phyloP scores from a whole-genome alignment of 2,329 filamentous ascomycete species.

The Penicillium sp. region DNA sequence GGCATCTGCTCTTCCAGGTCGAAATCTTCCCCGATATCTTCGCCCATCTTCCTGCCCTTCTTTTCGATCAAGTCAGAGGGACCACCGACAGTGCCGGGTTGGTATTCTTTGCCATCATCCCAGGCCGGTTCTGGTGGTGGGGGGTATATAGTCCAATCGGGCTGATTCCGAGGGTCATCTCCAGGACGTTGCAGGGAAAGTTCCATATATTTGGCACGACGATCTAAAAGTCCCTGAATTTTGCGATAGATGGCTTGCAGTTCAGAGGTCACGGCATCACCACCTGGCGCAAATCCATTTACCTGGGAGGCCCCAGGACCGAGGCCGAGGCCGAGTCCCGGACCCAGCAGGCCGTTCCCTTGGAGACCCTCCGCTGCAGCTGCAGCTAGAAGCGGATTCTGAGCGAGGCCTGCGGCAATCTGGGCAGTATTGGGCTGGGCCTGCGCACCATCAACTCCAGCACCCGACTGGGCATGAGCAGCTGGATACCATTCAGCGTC shows the following conservation, averaged over 20 bases:
- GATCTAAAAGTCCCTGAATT: conserved; percentile 85
- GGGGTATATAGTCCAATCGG: conserved; percentile 86
- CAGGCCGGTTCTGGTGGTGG: conserved; percentile 90
- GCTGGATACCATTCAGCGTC: conserved; percentile 18
- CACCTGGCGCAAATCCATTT: conserved; percentile 70
- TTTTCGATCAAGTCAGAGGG: conserved; percentile 56
- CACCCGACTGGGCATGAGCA: conserved; percentile 11
- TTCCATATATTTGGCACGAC: conserved; percentile 84
- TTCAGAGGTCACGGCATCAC: conserved; percentile 81
- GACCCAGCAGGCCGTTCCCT: conserved; percentile 62
- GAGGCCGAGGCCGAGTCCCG: conserved; percentile 50
- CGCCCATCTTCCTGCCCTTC: conserved; percentile 80
- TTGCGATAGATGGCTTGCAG: conserved; percentile 85
- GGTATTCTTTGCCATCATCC: conserved; percentile 63
- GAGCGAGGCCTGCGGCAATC: conserved; percentile 53
- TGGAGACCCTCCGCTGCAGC: conserved; percentile 58
- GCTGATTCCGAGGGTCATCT: conserved; percentile 86
- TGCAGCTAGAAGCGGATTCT: conserved; percentile 44
- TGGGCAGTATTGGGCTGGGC: conserved; percentile 25
- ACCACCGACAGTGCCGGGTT: conserved; percentile 35
- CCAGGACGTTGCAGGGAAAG: conserved; percentile 79
- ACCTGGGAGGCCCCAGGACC: conserved; percentile 55
- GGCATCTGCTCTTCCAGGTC: conserved; percentile 77
- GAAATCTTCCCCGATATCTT: conserved; percentile 92
- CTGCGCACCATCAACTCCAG: not conserved